These are phyloP conservation scores for Neurospora sp. DNA, from an alignment of 2,329 filamentous ascomycete species.

Conservation along the genomic window DNA sequence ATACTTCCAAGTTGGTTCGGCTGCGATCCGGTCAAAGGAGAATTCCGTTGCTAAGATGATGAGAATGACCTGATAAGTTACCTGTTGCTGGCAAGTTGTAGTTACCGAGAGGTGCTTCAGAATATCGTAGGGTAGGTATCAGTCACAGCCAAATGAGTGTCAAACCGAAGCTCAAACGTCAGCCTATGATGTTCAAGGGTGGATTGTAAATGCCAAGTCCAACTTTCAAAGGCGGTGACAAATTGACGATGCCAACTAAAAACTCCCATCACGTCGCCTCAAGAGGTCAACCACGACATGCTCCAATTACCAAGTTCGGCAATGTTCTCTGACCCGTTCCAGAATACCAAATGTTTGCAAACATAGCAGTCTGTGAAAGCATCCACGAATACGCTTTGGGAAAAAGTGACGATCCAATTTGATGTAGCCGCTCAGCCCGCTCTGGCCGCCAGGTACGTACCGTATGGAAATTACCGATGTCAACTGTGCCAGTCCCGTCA, in stretches of 20 bases:
- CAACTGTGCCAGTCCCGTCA: background rate
- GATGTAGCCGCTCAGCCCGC: background rate
- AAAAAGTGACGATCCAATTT: background rate
- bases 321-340: background rate
- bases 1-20: background rate
- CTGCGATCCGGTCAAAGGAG: background rate
- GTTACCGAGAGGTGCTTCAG: background rate
- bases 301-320: background rate
- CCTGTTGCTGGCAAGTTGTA: background rate
- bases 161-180: background rate
- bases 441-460: background rate
- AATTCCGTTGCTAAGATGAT: background rate
- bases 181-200: background rate
- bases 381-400: background rate
- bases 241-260: background rate
- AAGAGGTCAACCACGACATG: background rate
- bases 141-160: background rate
- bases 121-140: background rate
- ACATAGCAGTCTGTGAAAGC: background rate
- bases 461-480: background rate
- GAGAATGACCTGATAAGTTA: background rate
- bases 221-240: background rate
- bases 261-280: background rate
- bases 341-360: background rate
- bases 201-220: background rate